phyloP scores from a whole-genome alignment of 352 stramenopile species.

The Phytophthora ramorum region DNA sequence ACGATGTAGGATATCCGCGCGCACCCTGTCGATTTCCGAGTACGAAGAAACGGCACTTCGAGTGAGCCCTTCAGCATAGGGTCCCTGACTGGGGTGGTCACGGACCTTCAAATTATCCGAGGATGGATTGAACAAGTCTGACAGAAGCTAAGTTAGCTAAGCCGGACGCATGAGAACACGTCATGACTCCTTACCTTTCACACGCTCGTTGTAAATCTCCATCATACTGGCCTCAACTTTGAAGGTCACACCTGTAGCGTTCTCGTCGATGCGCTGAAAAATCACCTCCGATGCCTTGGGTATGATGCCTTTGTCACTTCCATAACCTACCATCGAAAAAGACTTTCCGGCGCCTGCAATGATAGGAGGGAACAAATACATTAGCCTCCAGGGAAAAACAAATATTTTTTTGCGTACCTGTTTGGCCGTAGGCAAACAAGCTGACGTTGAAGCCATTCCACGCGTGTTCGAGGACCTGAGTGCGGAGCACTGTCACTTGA shows the following conservation, averaged over 20 bases:
- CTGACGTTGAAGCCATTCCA: conserved; percentile 93
- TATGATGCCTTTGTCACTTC: conserved; percentile 84
- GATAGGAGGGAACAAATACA: background rate
- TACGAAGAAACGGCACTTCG: conserved; percentile 84
- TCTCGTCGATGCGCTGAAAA: conserved; percentile 79
- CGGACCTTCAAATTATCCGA: conserved; percentile 90
- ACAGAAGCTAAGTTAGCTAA: conserved; percentile 2
- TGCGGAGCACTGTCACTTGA: background rate
- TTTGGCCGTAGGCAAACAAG: conserved; percentile 89
- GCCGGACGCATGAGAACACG: no score
- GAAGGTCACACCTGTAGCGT: conserved; percentile 57
- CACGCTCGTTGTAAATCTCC: conserved; percentile 91
- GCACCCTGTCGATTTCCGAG: conserved; percentile 76
- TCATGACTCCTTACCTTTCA: conserved; percentile 60
- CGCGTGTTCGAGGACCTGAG: conserved; percentile 83
- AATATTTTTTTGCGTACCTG: conserved; percentile 29
- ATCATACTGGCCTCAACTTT: conserved; percentile 92
- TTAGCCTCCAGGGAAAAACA: background rate
- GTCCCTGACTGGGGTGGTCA: conserved; percentile 84
- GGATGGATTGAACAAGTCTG: conserved; percentile 87
- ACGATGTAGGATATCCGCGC: conserved; percentile 4
- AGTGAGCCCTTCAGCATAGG: conserved; percentile 85
- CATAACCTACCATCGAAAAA: conserved; percentile 90
- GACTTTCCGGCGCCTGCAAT: conserved; percentile 75
- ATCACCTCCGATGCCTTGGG: conserved; percentile 84